Evolutionary conservation across 495 filamentous ascomycete genomes (phyloP).

Genomic region (Astrothelium subdiscretum): DNA sequence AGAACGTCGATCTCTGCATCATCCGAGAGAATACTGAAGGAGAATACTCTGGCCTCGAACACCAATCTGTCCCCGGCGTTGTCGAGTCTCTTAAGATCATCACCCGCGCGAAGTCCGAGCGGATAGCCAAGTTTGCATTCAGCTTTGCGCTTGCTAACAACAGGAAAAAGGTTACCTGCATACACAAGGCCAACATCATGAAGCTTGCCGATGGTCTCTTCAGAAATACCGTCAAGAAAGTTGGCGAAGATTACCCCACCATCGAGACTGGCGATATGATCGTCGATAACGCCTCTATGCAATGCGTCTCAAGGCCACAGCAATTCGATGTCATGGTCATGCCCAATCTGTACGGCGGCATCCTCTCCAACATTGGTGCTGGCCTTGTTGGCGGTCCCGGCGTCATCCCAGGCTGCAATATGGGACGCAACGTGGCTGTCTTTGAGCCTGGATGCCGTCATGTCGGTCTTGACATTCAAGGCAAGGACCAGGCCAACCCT

Average conservation of each 20-base stretch:
- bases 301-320: constrained; percentile 87
- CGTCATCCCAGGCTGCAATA: constrained; percentile 96
- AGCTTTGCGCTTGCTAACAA: constrained; percentile 95
- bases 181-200: constrained; percentile 99
- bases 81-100: constrained; percentile 99
- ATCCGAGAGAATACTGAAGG: constrained; percentile 99
- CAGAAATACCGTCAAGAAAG: constrained; percentile 87
- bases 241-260: constrained; percentile 85
- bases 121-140: constrained; percentile 97
- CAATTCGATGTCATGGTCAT: constrained; percentile 99
- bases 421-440: constrained; percentile 95
- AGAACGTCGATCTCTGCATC: constrained; percentile 93
- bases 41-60: constrained; percentile 96
- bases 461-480: constrained; percentile 97
- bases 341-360: constrained; percentile 98
- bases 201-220: constrained; percentile 98
- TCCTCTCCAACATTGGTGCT: constrained; percentile 96
- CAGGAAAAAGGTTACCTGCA: constrained; percentile 96
- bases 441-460: constrained; percentile 98
- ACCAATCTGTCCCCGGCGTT: constrained; percentile 92
- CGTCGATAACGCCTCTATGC: constrained; percentile 99
- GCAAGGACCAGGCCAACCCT: constrained; percentile 97
- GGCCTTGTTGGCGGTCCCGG: constrained; percentile 97
- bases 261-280: constrained; percentile 97
- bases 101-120: constrained; percentile 95